Evolutionary conservation across 108 stramenopile genomes (phyloP), one percentile per base, ranked within the genome.

Genomic region (Mayamaea pseudoterrestris): DNA sequence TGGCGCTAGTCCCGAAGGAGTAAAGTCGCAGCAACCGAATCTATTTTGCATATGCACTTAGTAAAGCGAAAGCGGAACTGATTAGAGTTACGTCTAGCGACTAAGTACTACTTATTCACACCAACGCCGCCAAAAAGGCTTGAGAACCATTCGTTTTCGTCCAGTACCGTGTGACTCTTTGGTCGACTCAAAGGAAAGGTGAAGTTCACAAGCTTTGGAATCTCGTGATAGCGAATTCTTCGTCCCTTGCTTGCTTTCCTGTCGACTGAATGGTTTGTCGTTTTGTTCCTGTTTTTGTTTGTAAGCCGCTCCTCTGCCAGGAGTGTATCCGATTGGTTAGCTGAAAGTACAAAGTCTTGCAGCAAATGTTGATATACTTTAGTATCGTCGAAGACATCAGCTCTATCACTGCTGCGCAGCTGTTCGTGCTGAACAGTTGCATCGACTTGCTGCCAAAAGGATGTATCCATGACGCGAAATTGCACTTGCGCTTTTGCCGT

Each of bases 291-390:
- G 32, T 76, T 73, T 8, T 57, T 67, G 52, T 49, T 49, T 31
- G 41, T 44, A 57, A 65, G 57, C 27, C 67, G 59, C 35, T 53
- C 43, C 21, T 55, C 63, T 3, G 74, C 61, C 31, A 59, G 37
- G 35, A 45, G 31, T 27, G 41, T 5, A 43, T 59, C 29, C 17
- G 41, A 47, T n/a, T 47, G 44, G 52, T 61, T 44, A 1, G 58
- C 48, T 8, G 16, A 20, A 6, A 65, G 60, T 11, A 78, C 44
- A 63, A 86, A 85, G 43, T 88, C 89, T 62, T 84, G 74, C 28
- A 96, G 68, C 64, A 93, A 78, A 6, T 84, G 91, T 50, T 93
- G 90, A 66, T 96, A 96, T 20, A 93, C 57, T 60, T 87, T 87
- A 11, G 90, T 71, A 60, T 96, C 95, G 42, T 96, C 93, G 37